These are phyloP conservation scores for Apiospora malaysiana DNA, from an alignment of 2,329 filamentous ascomycete species.

Conservation along the genomic window DNA sequence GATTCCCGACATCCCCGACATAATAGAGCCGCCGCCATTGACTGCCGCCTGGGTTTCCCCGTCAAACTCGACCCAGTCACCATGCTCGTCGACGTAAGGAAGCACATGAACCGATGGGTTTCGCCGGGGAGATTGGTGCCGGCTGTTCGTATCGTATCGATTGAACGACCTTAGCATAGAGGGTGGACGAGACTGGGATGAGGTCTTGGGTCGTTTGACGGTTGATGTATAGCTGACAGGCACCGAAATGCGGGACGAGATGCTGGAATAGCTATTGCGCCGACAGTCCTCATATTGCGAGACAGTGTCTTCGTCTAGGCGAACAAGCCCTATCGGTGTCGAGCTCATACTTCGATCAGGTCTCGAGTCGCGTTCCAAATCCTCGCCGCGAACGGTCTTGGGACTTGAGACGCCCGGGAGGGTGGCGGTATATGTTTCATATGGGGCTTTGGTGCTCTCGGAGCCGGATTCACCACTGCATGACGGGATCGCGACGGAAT, in stretches of 20 bases:
- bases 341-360: conserved; percentile 11
- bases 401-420: background rate
- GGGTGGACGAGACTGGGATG: background rate
- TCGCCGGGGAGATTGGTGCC: background rate
- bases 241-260: background rate
- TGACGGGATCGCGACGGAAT: background rate
- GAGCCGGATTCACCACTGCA: background rate
- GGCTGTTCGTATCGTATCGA: background rate
- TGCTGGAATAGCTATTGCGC: background rate
- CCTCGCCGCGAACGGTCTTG: background rate
- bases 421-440: conserved; percentile 1
- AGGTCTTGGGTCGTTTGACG: background rate
- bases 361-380: background rate
- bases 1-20: background rate
- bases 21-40: background rate
- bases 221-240: background rate
- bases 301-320: conserved; percentile 11
- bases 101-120: conserved; percentile 2
- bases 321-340: background rate
- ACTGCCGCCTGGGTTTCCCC: background rate
- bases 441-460: background rate
- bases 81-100: background rate
- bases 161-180: background rate
- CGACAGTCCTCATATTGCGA: conserved; percentile 2
- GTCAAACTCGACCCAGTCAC: background rate